Base-by-base conservation (phyloP, 495 filamentous ascomycete species). In the Hypoxylon cercidicola region DNA sequence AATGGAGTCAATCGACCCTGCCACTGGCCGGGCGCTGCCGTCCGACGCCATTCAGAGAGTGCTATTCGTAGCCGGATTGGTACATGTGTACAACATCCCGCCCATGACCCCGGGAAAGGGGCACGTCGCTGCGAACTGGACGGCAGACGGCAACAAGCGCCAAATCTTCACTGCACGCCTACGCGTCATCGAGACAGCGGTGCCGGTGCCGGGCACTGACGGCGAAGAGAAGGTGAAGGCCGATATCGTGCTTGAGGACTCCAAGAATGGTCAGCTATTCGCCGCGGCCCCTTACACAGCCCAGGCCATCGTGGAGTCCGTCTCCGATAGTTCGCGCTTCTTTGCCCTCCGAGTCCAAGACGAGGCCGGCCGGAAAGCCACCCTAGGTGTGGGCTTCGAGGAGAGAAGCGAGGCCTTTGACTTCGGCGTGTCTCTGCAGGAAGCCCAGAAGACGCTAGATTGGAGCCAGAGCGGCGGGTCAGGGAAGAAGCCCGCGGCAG, bases 341-440 rank as follows among this genome's bases (percentile, higher is more conserved):
- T 95, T 94, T 69, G 91, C 91, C 0, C 70, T 94, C 21, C 79
- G 87, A n/a, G 91, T 95, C 8, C 84, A 87, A 35, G 89, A 89
- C 44, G 88, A 85, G 45, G 82, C 82, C 1, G 84, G 85, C 1
- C 78, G 84, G 60, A 93, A 92, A 68, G 92, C 92, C 19, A 82
- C 86, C 32, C 76, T 94, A 21, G 91, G 92, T n/a, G 83, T 95
- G 47, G 91, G 92, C 11, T 95, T 93, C 69, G 92, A 93, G 79
- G 91, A 94, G 75, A 77, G 92, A 40, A 86, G 84, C 72, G 90
- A 92, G 60, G 91, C 91, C 7, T 91, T 93, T 54, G 92, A 95
- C 65, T 93, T 93, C 60, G 85, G 85, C 19, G 87, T 93, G n/a
- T 80, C 85, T n/a, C 75, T 95, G 67, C 89, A 91, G 73, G 91